A percentile compares a stretch with the other conserved stretches of the same genome.
These are phyloP conservation scores for Coemansia pectinata DNA, from an alignment of 192 early-diverging fungal species.

Conservation along the genomic window DNA sequence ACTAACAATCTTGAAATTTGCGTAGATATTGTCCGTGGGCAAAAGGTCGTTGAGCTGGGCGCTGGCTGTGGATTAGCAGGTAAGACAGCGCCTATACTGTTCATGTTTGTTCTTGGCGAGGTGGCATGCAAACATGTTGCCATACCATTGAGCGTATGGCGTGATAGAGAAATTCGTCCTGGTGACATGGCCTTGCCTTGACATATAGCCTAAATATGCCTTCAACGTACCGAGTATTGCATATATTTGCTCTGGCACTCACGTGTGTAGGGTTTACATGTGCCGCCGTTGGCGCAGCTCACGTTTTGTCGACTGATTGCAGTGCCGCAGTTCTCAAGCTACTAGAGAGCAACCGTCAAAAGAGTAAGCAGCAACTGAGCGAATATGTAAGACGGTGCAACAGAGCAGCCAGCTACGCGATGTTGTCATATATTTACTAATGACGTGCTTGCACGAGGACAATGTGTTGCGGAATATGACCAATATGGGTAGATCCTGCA, in stretches of 20 bases:
- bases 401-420: too few relatives aligned
- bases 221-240: neutral
- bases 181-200: neutral
- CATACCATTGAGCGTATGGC: neutral
- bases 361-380: constrained; percentile 23
- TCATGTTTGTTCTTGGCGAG: neutral
- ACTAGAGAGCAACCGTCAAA: constrained; percentile 29
- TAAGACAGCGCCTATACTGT: constrained; percentile 3
- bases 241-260: neutral
- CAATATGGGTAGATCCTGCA: constrained; percentile 28
- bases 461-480: neutral
- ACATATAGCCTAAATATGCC: neutral
- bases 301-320: constrained; percentile 37
- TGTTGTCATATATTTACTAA: neutral
- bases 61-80: constrained; percentile 51
- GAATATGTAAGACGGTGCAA: neutral
- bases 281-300: constrained; percentile 47
- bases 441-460: neutral
- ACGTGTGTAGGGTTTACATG: constrained; percentile 45
- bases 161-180: neutral
- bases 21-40: constrained; percentile 49
- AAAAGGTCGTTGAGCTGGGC: constrained; percentile 48
- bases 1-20: constrained; percentile 7
- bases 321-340: constrained; percentile 31
- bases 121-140: neutral